Evolutionary conservation across 1,139 yeast genomes (phyloP), one percentile per base, ranked within the genome.

Genomic region (Candida tropicalis): DNA sequence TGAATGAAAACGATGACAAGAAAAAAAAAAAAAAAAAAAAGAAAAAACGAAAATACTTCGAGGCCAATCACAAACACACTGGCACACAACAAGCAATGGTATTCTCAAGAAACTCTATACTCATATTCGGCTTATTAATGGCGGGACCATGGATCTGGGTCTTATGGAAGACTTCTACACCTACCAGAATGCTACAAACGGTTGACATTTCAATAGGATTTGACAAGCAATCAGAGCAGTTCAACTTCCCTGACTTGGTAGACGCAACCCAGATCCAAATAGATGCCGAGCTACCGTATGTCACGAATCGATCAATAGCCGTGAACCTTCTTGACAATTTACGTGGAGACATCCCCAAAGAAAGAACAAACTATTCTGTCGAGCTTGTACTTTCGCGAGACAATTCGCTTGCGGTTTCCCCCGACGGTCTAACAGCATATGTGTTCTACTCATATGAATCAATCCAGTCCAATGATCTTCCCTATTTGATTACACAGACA

Each of bases 221-320:
- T 45, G 68, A 66, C 0, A 75, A 74, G 42, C 12, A 31, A 9
- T 31, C 35, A 22, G 53, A 54, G 11, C 73, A 75, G 2, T 69
- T 77, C 47, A 47, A 51, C 7, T 70, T 79, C 40, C 82, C 82
- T 0, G 84, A 79, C 52, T 56, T 78, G 28, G 63, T 63, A 1
- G 58, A 58, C 20, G 79, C 82, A 1, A 52, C 73, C 0, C 73
- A 70, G 40, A 45, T 64, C 2, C 82, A 79, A 53, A 44, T 76
- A 1, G 64, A 69, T 38, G 26, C 42, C 4, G 66, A 60, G 43
- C 40, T 59, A 29, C 25, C 13, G 8, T 34, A 39, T 12, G 24
- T 49, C 15, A 47, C 45, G n/a, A 50, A 52, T 3, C 39, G 27
- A 2, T 46, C 49, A 15, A 43, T 58, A 29, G 39, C 46, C 5